phyloP scores from a whole-genome alignment of 2,329 filamentous ascomycete genomes.

The Lachnellula willkommii region DNA sequence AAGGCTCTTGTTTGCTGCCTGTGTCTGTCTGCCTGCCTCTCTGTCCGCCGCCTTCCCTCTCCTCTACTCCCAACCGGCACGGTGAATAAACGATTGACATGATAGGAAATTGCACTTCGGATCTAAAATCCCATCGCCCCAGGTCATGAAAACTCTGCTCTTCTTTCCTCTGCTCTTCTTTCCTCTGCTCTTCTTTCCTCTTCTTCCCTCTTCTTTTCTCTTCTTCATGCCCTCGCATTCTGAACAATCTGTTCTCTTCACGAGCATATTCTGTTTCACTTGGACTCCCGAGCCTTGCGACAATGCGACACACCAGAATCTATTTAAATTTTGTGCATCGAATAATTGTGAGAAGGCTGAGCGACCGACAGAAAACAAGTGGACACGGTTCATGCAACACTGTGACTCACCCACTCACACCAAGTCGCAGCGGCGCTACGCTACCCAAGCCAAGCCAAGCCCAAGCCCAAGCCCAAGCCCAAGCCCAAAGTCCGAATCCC shows the following conservation, averaged over 20 bases:
- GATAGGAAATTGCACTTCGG: background rate
- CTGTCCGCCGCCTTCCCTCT: no score
- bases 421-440: no score
- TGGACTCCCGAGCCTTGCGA: background rate
- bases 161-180: no score
- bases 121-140: background rate
- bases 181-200: no score
- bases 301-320: background rate
- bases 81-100: background rate
- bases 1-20: background rate
- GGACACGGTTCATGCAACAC: no score
- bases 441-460: no score
- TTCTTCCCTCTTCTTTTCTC: background rate
- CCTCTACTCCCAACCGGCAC: no score
- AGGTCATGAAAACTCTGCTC: background rate
- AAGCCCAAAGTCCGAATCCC: no score
- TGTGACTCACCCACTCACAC: no score
- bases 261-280: background rate
- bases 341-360: background rate
- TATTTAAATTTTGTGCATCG: background rate
- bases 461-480: no score
- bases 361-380: background rate
- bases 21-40: no score
- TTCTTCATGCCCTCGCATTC: background rate
- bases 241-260: background rate